Evolutionary conservation across 2,329 filamentous ascomycete species (phyloP).

Genomic region (Aurifilum marmelostoma): DNA sequence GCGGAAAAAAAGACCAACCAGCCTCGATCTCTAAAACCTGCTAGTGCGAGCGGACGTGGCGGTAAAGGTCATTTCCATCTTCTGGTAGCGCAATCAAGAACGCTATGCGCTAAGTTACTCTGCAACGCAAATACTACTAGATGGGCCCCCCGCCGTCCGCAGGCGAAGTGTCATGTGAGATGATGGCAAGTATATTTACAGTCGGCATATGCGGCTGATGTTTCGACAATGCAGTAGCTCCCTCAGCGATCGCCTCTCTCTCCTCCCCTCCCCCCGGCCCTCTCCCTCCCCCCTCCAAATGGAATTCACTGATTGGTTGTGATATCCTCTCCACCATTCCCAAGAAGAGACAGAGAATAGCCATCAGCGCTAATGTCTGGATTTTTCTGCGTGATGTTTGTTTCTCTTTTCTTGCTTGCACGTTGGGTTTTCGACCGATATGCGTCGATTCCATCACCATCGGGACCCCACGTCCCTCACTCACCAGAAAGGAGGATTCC

Average conservation of each 20-base stretch:
- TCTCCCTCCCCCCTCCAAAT: neutral
- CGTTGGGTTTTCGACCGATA: no score
- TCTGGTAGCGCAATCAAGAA: neutral
- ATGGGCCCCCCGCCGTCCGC: neutral
- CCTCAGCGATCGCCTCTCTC: neutral
- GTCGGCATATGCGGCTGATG: slow-evolving; percentile 26
- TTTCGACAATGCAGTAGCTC: neutral
- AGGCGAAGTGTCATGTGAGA: slow-evolving; percentile 21
- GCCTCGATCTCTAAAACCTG: neutral
- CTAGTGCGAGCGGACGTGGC: neutral
- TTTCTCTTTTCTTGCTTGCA: neutral
- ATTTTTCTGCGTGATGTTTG: no score
- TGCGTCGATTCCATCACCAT: neutral
- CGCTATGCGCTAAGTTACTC: neutral
- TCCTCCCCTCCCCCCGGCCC: neutral
- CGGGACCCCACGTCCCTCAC: neutral
- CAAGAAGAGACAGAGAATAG: no score
- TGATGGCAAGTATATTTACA: neutral
- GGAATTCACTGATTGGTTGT: neutral
- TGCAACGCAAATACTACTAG: neutral
- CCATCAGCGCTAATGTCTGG: no score
- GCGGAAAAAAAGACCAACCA: neutral
- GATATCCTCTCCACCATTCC: neutral
- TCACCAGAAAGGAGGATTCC: neutral
- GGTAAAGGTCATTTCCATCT: slow-evolving; percentile 3